Percentiles rank a stretch among this genome's conserved stretches.
Conservation (phyloP, 768 basidiomycete genomes). For the Lanmaoa rubissima region DNA sequence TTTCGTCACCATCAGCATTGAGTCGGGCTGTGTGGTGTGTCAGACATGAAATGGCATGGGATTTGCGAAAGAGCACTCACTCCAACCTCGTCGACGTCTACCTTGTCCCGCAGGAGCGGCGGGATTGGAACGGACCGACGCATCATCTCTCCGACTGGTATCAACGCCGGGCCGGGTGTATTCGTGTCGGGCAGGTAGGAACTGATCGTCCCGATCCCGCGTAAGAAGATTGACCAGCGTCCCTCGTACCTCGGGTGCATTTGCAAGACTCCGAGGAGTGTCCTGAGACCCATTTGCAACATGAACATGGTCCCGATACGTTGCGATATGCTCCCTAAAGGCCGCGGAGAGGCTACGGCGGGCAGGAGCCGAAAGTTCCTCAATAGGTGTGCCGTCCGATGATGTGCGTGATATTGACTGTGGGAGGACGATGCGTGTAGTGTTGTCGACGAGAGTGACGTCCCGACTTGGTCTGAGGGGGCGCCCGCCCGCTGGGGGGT, state of each 20-base stretch:
- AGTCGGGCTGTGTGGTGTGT: conserved; percentile 31
- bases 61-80: conserved; percentile 18
- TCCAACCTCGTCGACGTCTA: conserved; percentile 35
- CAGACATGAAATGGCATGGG: conserved; percentile 1
- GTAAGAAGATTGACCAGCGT: conserved; percentile 23
- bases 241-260: conserved; percentile 24
- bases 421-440: conserved; percentile 17
- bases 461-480: conserved; percentile 18
- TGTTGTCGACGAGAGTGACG: conserved; percentile 18
- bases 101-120: conserved; percentile 15
- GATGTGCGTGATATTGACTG: conserved; percentile 26
- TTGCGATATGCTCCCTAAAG: conserved; percentile 20
- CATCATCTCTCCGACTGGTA: conserved; percentile 10
- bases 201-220: conserved; percentile 25
- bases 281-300: conserved; percentile 6
- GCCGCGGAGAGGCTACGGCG: conserved; percentile 24
- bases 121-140: conserved; percentile 5
- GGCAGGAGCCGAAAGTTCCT: conserved; percentile 12
- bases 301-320: conserved; percentile 15
- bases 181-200: conserved; percentile 8
- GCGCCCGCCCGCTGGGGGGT: conserved; percentile 10
- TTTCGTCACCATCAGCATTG: conserved; percentile 59
- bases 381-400: conserved; percentile 20
- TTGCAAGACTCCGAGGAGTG: conserved; percentile 22
- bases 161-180: conserved; percentile 1